A percentile compares a stretch with the other conserved stretches of the same genome.
Evolutionary conservation across 2,329 filamentous ascomycete genomes (phyloP).

Genomic region (Macroventuria anomochaeta): DNA sequence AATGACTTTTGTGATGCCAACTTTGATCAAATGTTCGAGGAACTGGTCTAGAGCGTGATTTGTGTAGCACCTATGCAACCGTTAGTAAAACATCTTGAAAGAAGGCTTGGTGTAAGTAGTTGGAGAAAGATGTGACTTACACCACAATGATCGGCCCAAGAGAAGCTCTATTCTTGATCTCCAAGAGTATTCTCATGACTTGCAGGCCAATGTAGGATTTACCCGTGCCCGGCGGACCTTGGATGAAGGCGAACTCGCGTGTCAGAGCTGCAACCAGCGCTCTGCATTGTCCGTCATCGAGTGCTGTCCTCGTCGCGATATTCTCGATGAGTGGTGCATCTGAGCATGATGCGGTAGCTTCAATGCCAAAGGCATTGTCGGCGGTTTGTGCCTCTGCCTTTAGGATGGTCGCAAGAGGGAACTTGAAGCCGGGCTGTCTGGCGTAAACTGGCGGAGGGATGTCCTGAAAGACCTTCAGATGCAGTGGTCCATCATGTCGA

Average conservation of each 20-base stretch:
- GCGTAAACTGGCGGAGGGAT: constrained; percentile 40
- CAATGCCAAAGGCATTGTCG: constrained; percentile 11
- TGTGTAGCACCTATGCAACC: constrained; percentile 51
- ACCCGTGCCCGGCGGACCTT: constrained; percentile 74
- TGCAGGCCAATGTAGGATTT: constrained; percentile 68
- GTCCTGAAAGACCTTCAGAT: constrained; percentile 5
- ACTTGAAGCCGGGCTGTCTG: constrained; percentile 26
- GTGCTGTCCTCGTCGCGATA: constrained; percentile 26
- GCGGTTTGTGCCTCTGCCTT: not conserved
- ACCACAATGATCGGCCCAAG: constrained; percentile 56
- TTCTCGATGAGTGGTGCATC: constrained; percentile 22
- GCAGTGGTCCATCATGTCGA: not conserved
- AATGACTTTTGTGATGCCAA: constrained; percentile 59
- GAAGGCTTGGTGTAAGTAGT: no score
- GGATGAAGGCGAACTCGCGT: constrained; percentile 65
- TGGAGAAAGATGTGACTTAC: constrained; percentile 33
- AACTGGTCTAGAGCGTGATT: constrained; percentile 65
- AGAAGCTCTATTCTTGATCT: constrained; percentile 43
- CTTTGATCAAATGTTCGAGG: constrained; percentile 64
- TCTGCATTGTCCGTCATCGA: constrained; percentile 60
- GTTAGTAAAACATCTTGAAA: not conserved
- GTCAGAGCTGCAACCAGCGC: constrained; percentile 63
- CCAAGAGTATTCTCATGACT: constrained; percentile 63
- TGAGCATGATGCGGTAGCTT: constrained; percentile 22
- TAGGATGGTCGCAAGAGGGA: constrained; percentile 26